phyloP scores from a whole-genome alignment of 2,329 filamentous ascomycete species.

The Bipolaris zeicola region DNA sequence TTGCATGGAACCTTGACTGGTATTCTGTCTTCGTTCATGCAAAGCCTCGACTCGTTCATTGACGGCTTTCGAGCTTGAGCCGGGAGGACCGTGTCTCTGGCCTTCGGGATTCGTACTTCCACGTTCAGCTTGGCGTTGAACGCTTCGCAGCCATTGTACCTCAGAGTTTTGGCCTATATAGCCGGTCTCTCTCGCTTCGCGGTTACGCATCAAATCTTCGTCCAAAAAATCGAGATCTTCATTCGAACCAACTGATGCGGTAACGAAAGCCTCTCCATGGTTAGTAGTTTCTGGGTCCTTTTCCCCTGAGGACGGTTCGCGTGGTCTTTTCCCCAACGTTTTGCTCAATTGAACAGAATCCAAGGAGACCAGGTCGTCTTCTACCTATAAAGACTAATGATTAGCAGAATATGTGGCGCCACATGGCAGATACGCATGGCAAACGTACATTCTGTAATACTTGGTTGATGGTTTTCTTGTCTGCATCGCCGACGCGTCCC shows the following conservation, averaged over 20 bases:
- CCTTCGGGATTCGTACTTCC: conserved; percentile 11
- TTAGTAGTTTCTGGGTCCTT: background rate
- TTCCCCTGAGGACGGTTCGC: conserved; percentile 1
- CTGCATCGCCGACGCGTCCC: conserved; percentile 15
- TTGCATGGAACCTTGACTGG: conserved; percentile 14
- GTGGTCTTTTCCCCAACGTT: conserved; percentile 25
- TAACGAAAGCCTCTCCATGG: conserved; percentile 28
- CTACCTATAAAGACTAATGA: conserved; percentile 14
- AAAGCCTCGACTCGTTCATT: conserved; percentile 24
- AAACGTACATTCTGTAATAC: conserved; percentile 26
- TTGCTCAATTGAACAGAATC: background rate
- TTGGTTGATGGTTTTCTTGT: conserved; percentile 24
- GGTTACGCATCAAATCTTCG: conserved; percentile 39
- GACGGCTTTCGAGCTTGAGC: conserved; percentile 13
- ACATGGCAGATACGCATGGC: background rate
- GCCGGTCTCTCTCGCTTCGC: conserved; percentile 39
- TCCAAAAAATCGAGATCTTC: conserved; percentile 36
- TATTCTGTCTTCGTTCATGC: conserved; percentile 22
- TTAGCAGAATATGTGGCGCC: background rate
- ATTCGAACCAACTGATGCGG: conserved; percentile 35
- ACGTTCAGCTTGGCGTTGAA: conserved; percentile 30
- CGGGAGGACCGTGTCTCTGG: conserved; percentile 29
- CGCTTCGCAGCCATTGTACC: conserved; percentile 41
- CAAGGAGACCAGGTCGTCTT: conserved; percentile 24
- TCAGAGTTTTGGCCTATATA: conserved; percentile 45